Conservation (phyloP, 208 protist species). For the Entamoeba histolytica region DNA sequence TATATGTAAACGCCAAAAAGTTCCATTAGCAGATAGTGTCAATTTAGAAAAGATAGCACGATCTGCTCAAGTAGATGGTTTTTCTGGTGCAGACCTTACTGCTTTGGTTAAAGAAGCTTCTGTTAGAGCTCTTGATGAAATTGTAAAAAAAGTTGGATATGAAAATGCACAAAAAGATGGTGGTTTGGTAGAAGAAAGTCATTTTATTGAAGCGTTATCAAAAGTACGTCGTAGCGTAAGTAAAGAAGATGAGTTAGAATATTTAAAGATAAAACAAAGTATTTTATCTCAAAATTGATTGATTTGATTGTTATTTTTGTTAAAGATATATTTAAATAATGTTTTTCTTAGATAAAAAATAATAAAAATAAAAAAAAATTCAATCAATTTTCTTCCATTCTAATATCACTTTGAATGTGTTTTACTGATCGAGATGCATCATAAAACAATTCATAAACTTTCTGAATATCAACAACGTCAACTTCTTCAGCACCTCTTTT, state of each 20-base stretch:
- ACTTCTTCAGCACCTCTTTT: conserved; percentile 49
- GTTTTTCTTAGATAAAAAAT: no score
- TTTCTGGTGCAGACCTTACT: conserved; percentile 72
- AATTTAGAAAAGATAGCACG: conserved; percentile 49
- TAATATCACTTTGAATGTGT: conserved; percentile 28
- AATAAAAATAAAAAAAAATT: neutral
- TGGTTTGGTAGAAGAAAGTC: neutral
- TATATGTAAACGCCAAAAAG: conserved; percentile 46
- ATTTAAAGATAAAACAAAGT: neutral
- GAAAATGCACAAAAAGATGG: neutral
- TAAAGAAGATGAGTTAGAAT: neutral
- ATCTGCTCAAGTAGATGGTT: conserved; percentile 47
- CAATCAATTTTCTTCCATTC: neutral
- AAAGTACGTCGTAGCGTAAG: neutral
- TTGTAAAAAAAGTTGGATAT: neutral
- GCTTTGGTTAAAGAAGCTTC: conserved; percentile 62
- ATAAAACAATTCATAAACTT: conserved; percentile 84
- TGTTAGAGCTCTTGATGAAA: conserved; percentile 6
- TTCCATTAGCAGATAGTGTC: conserved; percentile 52
- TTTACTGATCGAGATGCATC: conserved; percentile 62
- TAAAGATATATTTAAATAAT: no score
- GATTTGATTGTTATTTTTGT: neutral
- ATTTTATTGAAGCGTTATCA: neutral
- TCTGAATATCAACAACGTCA: conserved; percentile 72
- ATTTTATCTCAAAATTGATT: neutral